These are phyloP conservation scores for Penicillium turbatum DNA, from an alignment of 495 filamentous ascomycete genomes.

Conservation along the genomic window DNA sequence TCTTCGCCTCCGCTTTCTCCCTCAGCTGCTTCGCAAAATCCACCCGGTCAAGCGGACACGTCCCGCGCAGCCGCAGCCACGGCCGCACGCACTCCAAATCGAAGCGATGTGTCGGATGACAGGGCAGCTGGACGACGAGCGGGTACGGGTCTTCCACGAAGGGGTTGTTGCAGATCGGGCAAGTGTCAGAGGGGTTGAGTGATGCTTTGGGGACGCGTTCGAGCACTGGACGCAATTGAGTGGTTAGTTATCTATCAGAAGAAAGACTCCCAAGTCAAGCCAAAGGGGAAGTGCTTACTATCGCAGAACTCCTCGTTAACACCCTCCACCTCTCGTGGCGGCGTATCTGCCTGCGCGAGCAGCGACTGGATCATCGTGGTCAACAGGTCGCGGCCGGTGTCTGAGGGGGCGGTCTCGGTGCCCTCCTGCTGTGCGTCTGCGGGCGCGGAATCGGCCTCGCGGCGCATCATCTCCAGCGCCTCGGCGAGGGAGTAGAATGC, in stretches of 20 bases:
- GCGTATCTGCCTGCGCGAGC: conserved; percentile 57
- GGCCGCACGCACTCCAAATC: conserved; percentile 93
- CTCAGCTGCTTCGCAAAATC: conserved; percentile 72
- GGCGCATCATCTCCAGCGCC: conserved; percentile 48
- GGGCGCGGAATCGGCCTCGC: conserved; percentile 22
- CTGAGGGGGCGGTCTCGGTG: conserved; percentile 3
- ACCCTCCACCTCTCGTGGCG: conserved; percentile 65
- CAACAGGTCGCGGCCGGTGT: conserved; percentile 46
- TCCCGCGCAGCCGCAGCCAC: conserved; percentile 84
- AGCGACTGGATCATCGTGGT: conserved; percentile 58
- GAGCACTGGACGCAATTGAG: conserved; percentile 48
- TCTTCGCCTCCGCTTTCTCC: conserved; percentile 52
- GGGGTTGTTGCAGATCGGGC: conserved; percentile 80
- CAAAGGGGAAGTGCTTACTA: no score
- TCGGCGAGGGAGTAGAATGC: conserved; percentile 59
- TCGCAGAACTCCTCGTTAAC: conserved; percentile 79
- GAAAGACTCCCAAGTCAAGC: not conserved
- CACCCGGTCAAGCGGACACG: conserved; percentile 81
- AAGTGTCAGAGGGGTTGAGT: conserved; percentile 63
- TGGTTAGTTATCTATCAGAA: not conserved
- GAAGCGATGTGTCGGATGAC: conserved; percentile 75
- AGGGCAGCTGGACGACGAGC: conserved; percentile 83
- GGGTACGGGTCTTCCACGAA: conserved; percentile 77
- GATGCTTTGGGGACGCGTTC: conserved; percentile 72
- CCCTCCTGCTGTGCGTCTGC: conserved; percentile 3